A percentile compares a stretch with the other conserved stretches of the same genome.
phyloP scores from a whole-genome alignment of 768 basidiomycete genomes.

The Mycena sanguinolenta region DNA sequence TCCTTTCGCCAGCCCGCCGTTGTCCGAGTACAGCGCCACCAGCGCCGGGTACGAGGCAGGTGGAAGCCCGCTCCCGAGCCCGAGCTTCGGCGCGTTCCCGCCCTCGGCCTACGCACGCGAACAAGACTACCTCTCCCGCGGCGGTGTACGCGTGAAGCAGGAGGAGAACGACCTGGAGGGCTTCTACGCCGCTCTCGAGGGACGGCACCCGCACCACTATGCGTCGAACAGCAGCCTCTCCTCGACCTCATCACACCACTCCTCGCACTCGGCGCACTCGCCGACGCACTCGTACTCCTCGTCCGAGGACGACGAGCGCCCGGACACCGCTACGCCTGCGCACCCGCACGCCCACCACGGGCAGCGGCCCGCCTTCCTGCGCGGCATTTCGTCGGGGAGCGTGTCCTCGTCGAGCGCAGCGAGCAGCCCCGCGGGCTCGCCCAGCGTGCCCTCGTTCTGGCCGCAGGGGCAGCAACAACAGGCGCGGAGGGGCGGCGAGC shows the following conservation, averaged over 20 bases:
- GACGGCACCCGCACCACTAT: not conserved
- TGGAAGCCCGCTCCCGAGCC: not conserved
- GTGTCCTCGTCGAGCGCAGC: not conserved
- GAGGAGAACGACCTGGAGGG: slow-evolving; percentile 21
- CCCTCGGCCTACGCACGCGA: not conserved
- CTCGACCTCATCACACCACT: no score
- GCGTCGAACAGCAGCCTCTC: not conserved
- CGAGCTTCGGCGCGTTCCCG: slow-evolving; percentile 7
- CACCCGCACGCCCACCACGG: not conserved
- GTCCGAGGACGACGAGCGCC: not conserved
- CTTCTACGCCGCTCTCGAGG: slow-evolving; percentile 24
- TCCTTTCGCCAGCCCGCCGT: no score
- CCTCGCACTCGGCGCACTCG: not conserved
- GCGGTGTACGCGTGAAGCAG: slow-evolving; percentile 10
- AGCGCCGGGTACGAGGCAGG: no score
- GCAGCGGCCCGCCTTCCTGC: not conserved
- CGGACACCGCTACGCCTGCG: not conserved
- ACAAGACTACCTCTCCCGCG: not conserved
- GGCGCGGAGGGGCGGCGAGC: no score
- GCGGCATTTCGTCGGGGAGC: no score
- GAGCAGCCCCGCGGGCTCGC: slow-evolving; percentile 21
- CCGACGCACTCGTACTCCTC: not conserved
- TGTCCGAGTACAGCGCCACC: not conserved
- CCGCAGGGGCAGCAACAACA: no score
- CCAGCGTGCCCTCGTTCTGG: not conserved